Evolutionary conservation across 2,329 filamentous ascomycete species (phyloP), one percentile per base, ranked within the genome.

Genomic region (Phaeosphaeriaceae sp.): DNA sequence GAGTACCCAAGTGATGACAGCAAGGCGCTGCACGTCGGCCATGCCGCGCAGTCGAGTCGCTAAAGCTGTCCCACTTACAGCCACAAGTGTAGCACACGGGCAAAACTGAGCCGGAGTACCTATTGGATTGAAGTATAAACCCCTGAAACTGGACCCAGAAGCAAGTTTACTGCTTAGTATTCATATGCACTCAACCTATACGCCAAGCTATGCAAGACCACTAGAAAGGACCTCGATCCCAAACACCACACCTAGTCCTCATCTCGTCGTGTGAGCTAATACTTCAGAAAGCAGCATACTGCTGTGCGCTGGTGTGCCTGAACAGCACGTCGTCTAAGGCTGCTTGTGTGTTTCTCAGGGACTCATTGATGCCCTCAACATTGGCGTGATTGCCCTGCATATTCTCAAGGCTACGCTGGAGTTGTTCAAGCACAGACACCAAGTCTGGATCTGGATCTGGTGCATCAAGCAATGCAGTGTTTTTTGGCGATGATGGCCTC

Each of bases 351-450:
- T 61, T 44, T 33, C 37, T 46, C 48, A 73, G 58, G 13, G 66
- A 70, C 32, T 60, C 61, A n/a, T 64, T 56, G 23, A 74, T 62
- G 38, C 70, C 71, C 8, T 67, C 60, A 9, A 76, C 63, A 48
- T 75, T 71, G 46, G 51, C 60, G 58, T 67, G 63, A 50, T 75
- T 76, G 16, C 61, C 63, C 52, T 72, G 69, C 66, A 76, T 71
- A 28, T 61, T 70, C 42, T 73, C 68, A 4, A 76, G 52, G 55
- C 73, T 74, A 34, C 66, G 70, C 28, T 63, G 63, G 39, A 76
- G 64, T 54, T 73, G 72, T 46, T 65, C 65, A 35, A 75, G 63
- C 30, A 74, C 52, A 20, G 68, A 63, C 15, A 52, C 64, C 9
- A 76, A 55, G 35, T 73, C 63, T 34, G 56, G 45, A 35, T 73